phyloP scores from a whole-genome alignment of 345 rosid genomes.

The Sapria himalayana region DNA sequence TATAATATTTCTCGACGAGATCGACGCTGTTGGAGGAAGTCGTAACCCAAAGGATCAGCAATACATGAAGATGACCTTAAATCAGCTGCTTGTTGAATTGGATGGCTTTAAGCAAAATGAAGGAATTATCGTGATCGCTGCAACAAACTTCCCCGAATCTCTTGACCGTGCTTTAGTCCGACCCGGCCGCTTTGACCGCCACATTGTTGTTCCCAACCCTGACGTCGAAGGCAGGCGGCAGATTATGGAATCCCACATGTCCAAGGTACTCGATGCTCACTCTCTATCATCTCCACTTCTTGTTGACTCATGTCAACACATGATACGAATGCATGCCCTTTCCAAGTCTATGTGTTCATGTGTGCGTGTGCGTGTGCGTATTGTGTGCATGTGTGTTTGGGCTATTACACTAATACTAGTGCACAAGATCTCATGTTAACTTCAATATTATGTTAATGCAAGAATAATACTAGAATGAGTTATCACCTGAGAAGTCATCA shows the following conservation, averaged over 20 bases:
- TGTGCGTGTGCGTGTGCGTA: too few relatives aligned
- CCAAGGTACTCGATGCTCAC: conserved; percentile 51
- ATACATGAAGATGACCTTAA: conserved; percentile 94
- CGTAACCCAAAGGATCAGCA: conserved; percentile 89
- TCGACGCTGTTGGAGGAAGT: conserved; percentile 93
- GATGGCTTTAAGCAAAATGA: conserved; percentile 98
- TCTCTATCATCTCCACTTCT: too few relatives aligned
- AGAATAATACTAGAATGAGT: too few relatives aligned
- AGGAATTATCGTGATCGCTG: conserved; percentile 90
- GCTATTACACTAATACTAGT: too few relatives aligned
- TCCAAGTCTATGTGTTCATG: too few relatives aligned
- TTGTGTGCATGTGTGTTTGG: too few relatives aligned
- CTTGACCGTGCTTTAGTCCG: conserved; percentile 88
- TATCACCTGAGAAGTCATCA: too few relatives aligned
- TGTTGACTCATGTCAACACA: too few relatives aligned
- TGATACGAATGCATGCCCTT: too few relatives aligned
- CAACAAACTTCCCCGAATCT: conserved; percentile 85
- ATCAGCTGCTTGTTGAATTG: conserved; percentile 81
- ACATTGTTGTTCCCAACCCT: conserved; percentile 82
- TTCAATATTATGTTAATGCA: too few relatives aligned
- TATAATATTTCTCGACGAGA: conserved; percentile 90
- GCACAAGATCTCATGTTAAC: too few relatives aligned
- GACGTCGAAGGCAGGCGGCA: conserved; percentile 95
- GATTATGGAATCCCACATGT: conserved; percentile 89
- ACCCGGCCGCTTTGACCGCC: conserved; percentile 94